Base-by-base conservation (phyloP, 257 asterid genomes). In the Lantana camara region DNA sequence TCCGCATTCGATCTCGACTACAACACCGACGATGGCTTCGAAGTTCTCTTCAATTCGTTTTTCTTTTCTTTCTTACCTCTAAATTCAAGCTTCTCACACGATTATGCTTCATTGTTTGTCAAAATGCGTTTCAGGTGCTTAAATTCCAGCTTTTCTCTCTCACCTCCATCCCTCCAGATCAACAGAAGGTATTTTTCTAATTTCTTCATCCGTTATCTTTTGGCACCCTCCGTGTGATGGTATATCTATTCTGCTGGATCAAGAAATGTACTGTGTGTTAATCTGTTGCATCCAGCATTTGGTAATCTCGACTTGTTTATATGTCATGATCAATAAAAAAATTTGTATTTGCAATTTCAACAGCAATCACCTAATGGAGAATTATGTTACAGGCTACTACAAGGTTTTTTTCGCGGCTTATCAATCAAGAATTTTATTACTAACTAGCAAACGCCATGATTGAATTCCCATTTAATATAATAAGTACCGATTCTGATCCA, bases 91-190 rank as follows among this genome's bases (percentile, higher is more conserved):
- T 24, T 64, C 56, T 61, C 74, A 70, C 29, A 56, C 57, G 42
- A 21, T 71, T 67, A 4, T 35, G 40, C 9, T 27, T 66, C 23
- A 12, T 9, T 72, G 42, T 62, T 37, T 37, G 60, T 58, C 30
- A 27, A 11, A 48, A 63, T 57, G 69, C 66, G 47, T 73, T 79
- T 32, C 89, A 89, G 97, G 96, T 89, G 41, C 79, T 92, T 75
- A 73, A 92, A 52, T 85, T 83, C 80, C 97, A 92, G 89, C 85
- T 92, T 21, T 92, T 87, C 84, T 92, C 97, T 45, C 85, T 92
- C 63, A 89, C 98, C 41, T 87, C 88, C 16, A 64, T 92, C 48
- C 95, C 93, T 70, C 98, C 98, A 14, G 96, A 87, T 70, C 89
- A 85, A 38, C 98, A 92, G 68, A 87, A 89, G 95, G 97, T 88